Base-by-base conservation (phyloP, 192 early-diverging fungal genomes). In the Ambispora gerdemannii region DNA sequence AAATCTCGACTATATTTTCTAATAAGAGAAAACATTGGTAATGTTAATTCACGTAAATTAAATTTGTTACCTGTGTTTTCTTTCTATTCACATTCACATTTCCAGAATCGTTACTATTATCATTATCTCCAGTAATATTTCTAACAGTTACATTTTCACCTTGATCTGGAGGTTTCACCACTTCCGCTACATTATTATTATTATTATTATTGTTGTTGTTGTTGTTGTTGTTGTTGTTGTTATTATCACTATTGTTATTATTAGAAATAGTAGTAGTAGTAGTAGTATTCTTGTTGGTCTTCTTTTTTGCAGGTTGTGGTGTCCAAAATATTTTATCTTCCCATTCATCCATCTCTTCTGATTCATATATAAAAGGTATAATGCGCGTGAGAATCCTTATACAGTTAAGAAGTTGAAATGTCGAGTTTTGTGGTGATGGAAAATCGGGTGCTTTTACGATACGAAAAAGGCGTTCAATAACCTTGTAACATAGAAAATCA, bases 361-460 rank as follows among this genome's bases (percentile, higher is more conserved):
- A 75, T 78, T 97, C 95, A 75, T 88, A 97, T 11, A 91, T 78
- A 78, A 89, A 94, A 15, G 93, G 95, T 35, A 97, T 75, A 22
- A 97, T 51, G 17, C 95, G 85, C 0, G 94, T 93, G 51, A 97
- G 74, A 2, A 95, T 77, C 33, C 95, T 88, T 22, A 91, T 74
- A 70, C 91, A 93, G 77, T 95, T 97, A 3, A 93, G 72, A 33
- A 92, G 77, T 50, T 93, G 88, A 34, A 76, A 79, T 4, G 77
- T 78, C 31, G 84, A 85, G 32, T 82, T 79, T n/a, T 82, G 77
- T 7, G 81, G 70, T 33, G 78, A 80, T 3, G 76, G 76, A 55
- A 85, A 80, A 31, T 86, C 83, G 22, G 77, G 81, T 17, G 82
- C 74, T 11, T 78, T 72, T 20, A 86, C 77, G 11, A 87, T 71